Conservation (phyloP, 2,329 filamentous ascomycete species). For the Trichoderma polysporum region DNA sequence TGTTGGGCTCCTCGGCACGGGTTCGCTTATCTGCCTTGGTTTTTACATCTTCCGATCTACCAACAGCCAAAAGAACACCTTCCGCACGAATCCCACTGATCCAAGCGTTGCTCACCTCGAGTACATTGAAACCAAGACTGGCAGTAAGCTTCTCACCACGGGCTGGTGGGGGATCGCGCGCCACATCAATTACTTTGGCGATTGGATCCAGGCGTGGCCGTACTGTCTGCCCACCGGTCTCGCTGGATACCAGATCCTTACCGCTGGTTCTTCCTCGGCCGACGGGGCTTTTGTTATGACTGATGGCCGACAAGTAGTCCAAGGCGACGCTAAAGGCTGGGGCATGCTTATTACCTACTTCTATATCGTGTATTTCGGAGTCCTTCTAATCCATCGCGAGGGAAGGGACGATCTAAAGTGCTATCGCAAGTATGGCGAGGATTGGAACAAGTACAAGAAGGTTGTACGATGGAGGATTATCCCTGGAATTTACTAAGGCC, state of each 20-base stretch:
- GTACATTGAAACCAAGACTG: constrained; percentile 80
- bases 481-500: constrained; percentile 72
- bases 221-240: constrained; percentile 85
- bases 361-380: constrained; percentile 87
- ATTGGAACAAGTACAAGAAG: constrained; percentile 87
- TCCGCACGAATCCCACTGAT: constrained; percentile 83
- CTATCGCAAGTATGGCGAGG: constrained; percentile 82
- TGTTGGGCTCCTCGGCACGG: constrained; percentile 61
- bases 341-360: constrained; percentile 91
- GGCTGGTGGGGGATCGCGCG: constrained; percentile 93
- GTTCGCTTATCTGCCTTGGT: constrained; percentile 67
- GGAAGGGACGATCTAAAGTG: constrained; percentile 89
- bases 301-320: constrained; percentile 65
- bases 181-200: constrained; percentile 94
- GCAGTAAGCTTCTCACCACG: constrained; percentile 75
- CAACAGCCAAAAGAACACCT: constrained; percentile 93
- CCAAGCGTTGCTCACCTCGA: constrained; percentile 75
- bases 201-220: constrained; percentile 92
- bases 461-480: constrained; percentile 80
- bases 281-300: constrained; percentile 56
- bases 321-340: constrained; percentile 74
- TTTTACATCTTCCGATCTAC: constrained; percentile 91
- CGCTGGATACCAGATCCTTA: constrained; percentile 74
- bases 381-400: constrained; percentile 84
- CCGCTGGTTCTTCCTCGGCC: constrained; percentile 48